Evolutionary conservation across 2,329 filamentous ascomycete species (phyloP).

Genomic region (Westerdykella sp.): DNA sequence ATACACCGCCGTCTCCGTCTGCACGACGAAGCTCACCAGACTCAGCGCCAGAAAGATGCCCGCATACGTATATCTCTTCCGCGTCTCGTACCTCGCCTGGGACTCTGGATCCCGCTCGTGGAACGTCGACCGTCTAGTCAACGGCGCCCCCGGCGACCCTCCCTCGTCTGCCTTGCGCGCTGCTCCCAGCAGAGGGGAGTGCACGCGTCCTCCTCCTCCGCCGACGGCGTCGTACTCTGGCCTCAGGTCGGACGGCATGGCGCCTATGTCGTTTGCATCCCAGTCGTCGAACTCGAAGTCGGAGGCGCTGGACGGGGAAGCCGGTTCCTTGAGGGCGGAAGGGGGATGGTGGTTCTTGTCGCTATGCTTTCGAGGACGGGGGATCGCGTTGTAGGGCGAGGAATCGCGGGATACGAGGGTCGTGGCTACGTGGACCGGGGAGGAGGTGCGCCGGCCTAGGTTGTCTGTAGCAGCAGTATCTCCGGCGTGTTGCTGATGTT

Average conservation of each 20-base stretch:
- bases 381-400: slow-evolving; percentile 19
- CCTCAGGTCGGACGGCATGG: slow-evolving; percentile 48
- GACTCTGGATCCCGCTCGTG: slow-evolving; percentile 69
- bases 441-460: slow-evolving; percentile 4
- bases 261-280: slow-evolving; percentile 38
- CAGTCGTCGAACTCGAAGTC: slow-evolving; percentile 42
- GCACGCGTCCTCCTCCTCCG: slow-evolving; percentile 38
- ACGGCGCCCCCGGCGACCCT: slow-evolving; percentile 33
- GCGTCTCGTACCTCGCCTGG: slow-evolving; percentile 59
- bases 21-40: slow-evolving; percentile 80
- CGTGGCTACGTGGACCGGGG: slow-evolving; percentile 20
- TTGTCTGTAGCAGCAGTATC: too few species aligned
- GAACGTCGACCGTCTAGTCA: slow-evolving; percentile 60
- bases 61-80: slow-evolving; percentile 81
- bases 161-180: slow-evolving; percentile 30
- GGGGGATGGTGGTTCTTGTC: too few species aligned
- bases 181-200: slow-evolving; percentile 49
- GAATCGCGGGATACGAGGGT: slow-evolving; percentile 14
- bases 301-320: slow-evolving; percentile 12
- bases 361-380: slow-evolving; percentile 5
- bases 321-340: slow-evolving; percentile 10
- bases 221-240: slow-evolving; percentile 30
- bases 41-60: slow-evolving; percentile 76
- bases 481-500: too few species aligned
- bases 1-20: slow-evolving; percentile 93